These are phyloP conservation scores for Plectosphaerella sp. DNA, from an alignment of 2,329 filamentous ascomycete genomes.

Conservation along the genomic window DNA sequence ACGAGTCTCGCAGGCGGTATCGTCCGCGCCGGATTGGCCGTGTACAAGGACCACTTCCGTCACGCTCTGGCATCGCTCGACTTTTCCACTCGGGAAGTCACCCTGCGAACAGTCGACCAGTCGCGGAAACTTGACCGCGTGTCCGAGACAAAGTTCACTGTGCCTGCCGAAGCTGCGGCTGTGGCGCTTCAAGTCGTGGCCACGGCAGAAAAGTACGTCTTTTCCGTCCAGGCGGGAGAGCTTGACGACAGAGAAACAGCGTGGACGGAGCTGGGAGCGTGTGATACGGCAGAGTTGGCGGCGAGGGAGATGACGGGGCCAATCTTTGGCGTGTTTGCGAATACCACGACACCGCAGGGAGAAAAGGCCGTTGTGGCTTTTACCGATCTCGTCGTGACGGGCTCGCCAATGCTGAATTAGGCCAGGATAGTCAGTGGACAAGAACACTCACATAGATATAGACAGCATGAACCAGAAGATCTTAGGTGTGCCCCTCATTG, in stretches of 20 bases:
- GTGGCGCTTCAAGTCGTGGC: not conserved
- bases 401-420: too few relatives aligned
- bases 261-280: not conserved
- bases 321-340: not conserved
- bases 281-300: not conserved
- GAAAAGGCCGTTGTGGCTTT: not conserved
- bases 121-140: not conserved
- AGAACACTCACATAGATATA: too few relatives aligned
- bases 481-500: too few relatives aligned
- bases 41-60: conserved; percentile 15
- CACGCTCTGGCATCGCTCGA: not conserved
- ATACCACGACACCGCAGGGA: not conserved
- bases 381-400: not conserved
- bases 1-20: not conserved
- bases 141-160: not conserved
- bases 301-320: not conserved
- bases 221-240: not conserved
- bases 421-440: too few relatives aligned
- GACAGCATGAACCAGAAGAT: too few relatives aligned
- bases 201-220: not conserved
- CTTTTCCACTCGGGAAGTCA: not conserved
- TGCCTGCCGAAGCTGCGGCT: not conserved
- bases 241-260: conserved; percentile 4
- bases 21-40: conserved; percentile 9
- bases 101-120: not conserved